These are phyloP conservation scores for Extremus antarcticus DNA, from an alignment of 495 filamentous ascomycete genomes.

Conservation along the genomic window DNA sequence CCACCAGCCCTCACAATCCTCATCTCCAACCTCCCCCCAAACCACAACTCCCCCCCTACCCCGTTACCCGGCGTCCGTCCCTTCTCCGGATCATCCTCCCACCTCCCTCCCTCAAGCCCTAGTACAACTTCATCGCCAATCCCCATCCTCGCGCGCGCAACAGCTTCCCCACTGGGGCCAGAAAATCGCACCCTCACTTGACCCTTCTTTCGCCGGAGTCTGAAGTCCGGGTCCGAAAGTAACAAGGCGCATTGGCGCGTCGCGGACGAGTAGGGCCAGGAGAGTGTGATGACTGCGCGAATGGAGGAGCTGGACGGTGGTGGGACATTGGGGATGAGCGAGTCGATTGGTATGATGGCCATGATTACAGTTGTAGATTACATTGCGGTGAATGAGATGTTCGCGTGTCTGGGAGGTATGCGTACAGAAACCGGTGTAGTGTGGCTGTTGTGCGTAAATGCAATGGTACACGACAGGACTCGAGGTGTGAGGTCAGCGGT, in stretches of 20 bases:
- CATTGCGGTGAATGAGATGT: not conserved
- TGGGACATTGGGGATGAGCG: constrained; percentile 47
- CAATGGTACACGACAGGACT: no score
- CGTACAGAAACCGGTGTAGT: not conserved
- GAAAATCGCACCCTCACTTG: constrained; percentile 74
- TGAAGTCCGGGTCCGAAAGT: constrained; percentile 77
- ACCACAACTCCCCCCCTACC: constrained; percentile 64
- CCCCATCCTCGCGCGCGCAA: constrained; percentile 53
- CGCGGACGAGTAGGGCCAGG: constrained; percentile 84
- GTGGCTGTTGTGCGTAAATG: not conserved
- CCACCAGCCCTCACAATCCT: constrained; percentile 38
- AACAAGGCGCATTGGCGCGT: constrained; percentile 60
- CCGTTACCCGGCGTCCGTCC: constrained; percentile 52
- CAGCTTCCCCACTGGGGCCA: constrained; percentile 58
- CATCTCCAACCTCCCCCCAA: constrained; percentile 45
- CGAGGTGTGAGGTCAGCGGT: no score
- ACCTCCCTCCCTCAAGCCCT: constrained; percentile 54
- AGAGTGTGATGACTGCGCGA: constrained; percentile 63
- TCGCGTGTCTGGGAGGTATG: no score
- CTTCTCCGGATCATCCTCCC: constrained; percentile 36
- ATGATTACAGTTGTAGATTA: no score
- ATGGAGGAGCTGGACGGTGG: constrained; percentile 31
- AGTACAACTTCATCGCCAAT: constrained; percentile 68
- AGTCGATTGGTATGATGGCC: constrained; percentile 51
- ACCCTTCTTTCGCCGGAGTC: constrained; percentile 63